These are phyloP conservation scores for Pseudogymnoascus sp. DNA, from an alignment of 2,329 filamentous ascomycete genomes.

Conservation along the genomic window DNA sequence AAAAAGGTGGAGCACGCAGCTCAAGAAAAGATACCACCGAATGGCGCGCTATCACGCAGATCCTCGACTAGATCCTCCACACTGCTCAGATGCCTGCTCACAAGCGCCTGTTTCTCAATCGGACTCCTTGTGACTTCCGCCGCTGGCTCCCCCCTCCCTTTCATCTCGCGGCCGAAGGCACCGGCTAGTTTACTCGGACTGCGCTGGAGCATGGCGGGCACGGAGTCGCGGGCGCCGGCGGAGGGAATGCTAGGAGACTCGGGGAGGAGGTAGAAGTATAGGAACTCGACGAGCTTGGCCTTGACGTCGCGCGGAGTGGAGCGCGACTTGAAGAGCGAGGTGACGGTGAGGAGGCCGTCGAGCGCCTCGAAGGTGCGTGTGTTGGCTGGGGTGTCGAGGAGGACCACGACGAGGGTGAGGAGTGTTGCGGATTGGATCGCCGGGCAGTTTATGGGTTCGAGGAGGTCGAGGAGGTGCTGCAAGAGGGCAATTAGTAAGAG, in stretches of 20 bases:
- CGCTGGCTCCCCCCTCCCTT: slow-evolving; percentile 13
- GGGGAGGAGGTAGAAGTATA: slow-evolving; percentile 98
- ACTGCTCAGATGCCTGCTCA: slow-evolving; percentile 57
- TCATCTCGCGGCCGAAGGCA: slow-evolving; percentile 41
- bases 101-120: slow-evolving; percentile 59
- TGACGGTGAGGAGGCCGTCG: slow-evolving; percentile 85
- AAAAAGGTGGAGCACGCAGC: slow-evolving; percentile 11
- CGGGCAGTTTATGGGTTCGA: slow-evolving; percentile 86
- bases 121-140: slow-evolving; percentile 44
- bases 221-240: slow-evolving; percentile 38
- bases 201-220: slow-evolving; percentile 51
- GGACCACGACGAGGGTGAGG: slow-evolving; percentile 79
- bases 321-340: slow-evolving; percentile 85
- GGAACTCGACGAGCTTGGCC: slow-evolving; percentile 90
- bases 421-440: slow-evolving; percentile 87
- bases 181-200: slow-evolving; percentile 62
- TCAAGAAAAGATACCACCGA: slow-evolving; percentile 52
- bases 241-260: slow-evolving; percentile 59
- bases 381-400: slow-evolving; percentile 80
- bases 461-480: slow-evolving; percentile 81
- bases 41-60: slow-evolving; percentile 69
- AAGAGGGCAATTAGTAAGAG: not conserved
- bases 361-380: slow-evolving; percentile 87
- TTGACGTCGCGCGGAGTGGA: slow-evolving; percentile 83
- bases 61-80: slow-evolving; percentile 65